A percentile compares a stretch with the other conserved stretches of the same genome.
phyloP scores from a whole-genome alignment of 768 basidiomycete species.

The Xanthoconium purpureum region DNA sequence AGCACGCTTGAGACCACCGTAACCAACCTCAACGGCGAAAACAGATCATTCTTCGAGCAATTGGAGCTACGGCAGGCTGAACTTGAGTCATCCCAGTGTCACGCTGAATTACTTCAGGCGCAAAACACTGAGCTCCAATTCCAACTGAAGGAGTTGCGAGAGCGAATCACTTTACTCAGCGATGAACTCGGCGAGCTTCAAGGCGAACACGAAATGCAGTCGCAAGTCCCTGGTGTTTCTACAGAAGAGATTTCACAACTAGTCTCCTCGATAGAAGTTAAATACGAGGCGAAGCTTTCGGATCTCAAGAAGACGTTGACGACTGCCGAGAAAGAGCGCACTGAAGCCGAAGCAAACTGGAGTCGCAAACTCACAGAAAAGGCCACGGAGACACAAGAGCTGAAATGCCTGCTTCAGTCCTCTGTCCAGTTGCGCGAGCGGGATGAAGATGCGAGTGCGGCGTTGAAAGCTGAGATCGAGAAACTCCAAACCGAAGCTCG shows the following conservation, averaged over 20 bases:
- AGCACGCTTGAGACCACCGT: constrained; percentile 67
- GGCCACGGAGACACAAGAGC: constrained; percentile 69
- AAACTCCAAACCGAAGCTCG: constrained; percentile 47
- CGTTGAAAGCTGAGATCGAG: constrained; percentile 54
- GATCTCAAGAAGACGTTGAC: constrained; percentile 66
- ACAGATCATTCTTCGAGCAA: constrained; percentile 79
- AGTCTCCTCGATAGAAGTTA: constrained; percentile 68
- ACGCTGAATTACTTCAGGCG: constrained; percentile 70
- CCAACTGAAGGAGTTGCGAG: constrained; percentile 77
- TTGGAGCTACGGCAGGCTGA: constrained; percentile 89
- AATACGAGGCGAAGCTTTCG: constrained; percentile 71
- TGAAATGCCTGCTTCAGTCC: constrained; percentile 57
- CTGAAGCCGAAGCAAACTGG: constrained; percentile 87
- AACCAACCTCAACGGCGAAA: constrained; percentile 68
- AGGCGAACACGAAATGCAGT: constrained; percentile 50
- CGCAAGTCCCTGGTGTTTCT: constrained; percentile 41
- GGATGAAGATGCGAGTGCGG: constrained; percentile 48
- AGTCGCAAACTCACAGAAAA: constrained; percentile 79
- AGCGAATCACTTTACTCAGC: constrained; percentile 64
- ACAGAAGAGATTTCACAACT: constrained; percentile 71
- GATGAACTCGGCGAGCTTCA: constrained; percentile 68
- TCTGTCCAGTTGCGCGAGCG: constrained; percentile 59
- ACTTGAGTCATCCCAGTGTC: constrained; percentile 75
- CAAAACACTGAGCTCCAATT: constrained; percentile 84
- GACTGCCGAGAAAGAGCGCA: constrained; percentile 75